Base-by-base conservation (phyloP, 192 early-diverging fungal species). In the Mortierella claussenii region DNA sequence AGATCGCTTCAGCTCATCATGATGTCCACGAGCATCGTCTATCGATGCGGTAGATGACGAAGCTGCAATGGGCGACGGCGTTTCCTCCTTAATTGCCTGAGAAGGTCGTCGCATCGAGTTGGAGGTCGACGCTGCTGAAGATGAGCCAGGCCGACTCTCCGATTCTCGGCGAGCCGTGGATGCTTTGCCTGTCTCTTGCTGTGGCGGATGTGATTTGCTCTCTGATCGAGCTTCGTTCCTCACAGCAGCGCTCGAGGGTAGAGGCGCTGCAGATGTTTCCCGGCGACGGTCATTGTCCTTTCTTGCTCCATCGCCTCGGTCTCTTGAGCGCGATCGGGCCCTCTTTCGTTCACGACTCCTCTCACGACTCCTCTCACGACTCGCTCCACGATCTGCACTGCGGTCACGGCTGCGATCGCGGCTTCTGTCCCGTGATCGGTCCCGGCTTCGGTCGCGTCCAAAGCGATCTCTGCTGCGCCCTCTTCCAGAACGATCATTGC, bases 391-490 rank as follows among this genome's bases (percentile, higher is more conserved):
- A 34, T 46, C 64, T 21, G 32, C 21, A 43, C 60, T 63, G 9
- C 60, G 47, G 24, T 68, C 65, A 8, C 55, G 60, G 31, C 60
- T 63, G n/a, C 60, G 51, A 8, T 70, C 68, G 12, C 55, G 70
- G 20, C 70, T 74, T 15, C 55, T 65, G 33, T 75, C 70, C 13
- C 58, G 51, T 20, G 47, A 52, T 6, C 58, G 37, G 36, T 69
- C 68, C 12, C 58, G 50, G 30, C 68, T 69, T 47, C 58, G 45
- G 15, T 69, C 68, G 2, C 70, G 56, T 20, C 61, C 70, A 55
- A 60, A 65, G 26, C 70, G 62, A 36, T 75, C 70, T 34, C 70
- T 44, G 34, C 70, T 76, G 9, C 73, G 64, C 9, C 51, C 73
- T 30, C 65, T 54, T 24, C 65, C 73, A 20, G 53, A 54, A 2